Evolutionary conservation across 2,329 filamentous ascomycete species (phyloP), one percentile per base, ranked within the genome.

Genomic region (Elsinoe arachidis): DNA sequence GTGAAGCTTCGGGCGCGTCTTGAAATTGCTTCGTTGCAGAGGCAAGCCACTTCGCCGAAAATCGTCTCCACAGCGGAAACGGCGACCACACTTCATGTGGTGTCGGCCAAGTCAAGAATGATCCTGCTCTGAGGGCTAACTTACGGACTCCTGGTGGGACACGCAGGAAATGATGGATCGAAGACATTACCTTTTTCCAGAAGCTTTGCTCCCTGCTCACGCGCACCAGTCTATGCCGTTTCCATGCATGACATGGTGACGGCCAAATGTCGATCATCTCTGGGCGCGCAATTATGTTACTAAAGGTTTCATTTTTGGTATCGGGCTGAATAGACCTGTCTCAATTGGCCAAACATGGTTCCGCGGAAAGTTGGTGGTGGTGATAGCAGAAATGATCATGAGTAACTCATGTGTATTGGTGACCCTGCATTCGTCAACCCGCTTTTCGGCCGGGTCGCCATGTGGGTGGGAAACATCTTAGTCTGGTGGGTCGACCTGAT

Each of bases 1-100:
- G 49, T 53, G 49, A 53, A 53, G 49, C 49, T 39, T 39, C 15
- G 49, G 49, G 49, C 49, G 19, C 33, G 49, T 53, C 49, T 53
- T 53, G 34, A 53, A 35, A 38, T 53, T 53, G 34, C 49, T 53
- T 53, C 49, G 33, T 21, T 12, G 33, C 11, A 39, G 35, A 53
- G 49, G 34, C 49, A 53, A 53, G 49, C 37, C 49, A 26, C 10
- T 37, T 46, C 33, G 11, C n/a, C 15, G 34, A 14, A 26, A 53
- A 53, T 39, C 49, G 34, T 53, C 49, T 34, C 49, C 33, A 53
- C 49, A n/a, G 11, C 6, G 14, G 10, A 21, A 15, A 15, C 14
- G 39, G 19, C 39, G 39, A 43, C 26, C 26, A 30, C 26, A 30
- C 15, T 43, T 43, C 15, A 43, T 19, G 39, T 11, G 15, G 26